Base-by-base conservation (phyloP, 495 filamentous ascomycete genomes). In the Tuber borchii region DNA sequence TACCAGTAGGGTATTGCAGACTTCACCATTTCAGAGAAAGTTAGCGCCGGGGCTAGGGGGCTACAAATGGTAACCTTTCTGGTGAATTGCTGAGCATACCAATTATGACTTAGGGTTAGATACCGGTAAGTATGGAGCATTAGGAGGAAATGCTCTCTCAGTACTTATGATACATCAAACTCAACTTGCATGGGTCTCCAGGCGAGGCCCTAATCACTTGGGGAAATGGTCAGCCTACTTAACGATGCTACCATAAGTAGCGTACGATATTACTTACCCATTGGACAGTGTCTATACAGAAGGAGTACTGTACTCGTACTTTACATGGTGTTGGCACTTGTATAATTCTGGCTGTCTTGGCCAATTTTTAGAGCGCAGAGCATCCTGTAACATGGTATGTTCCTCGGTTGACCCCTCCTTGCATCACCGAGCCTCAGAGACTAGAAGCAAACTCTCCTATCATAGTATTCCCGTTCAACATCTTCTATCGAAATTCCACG, bases 401-500 rank as follows among this genome's bases (percentile, higher is more conserved):
- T 26, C 14, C 3, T 34, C 14, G 26, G 12, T 34, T 31, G 12
- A 65, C 56, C 56, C 56, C 56, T 34, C 26, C 56, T 17, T 56
- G 48, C 4, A 19, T 31, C 10, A 14, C n/a, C 1, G n/a, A 16
- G 10, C 56, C 56, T 61, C 56, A 2, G 26, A 65, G 14, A 34
- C 56, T 26, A 34, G 17, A 31, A 65, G 26, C 56, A 34, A 65
- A 65, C 26, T 34, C 56, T 65, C 56, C 5, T 40, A 6, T 34
- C 26, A 17, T 26, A 16, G 31, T 34, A 34, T 65, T 31, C 56
- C 56, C 10, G 14, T 5, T 65, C 56, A 34, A 17, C 71, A 73
- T 26, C 17, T 26, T 46, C 10, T 16, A 73, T n/a, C 31, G 37
- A 39, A 37, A 69, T 43, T 71, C 76, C 84, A 87, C 74, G 76